phyloP scores from a whole-genome alignment of 345 rosid genomes.

The Adansonia digitata region DNA sequence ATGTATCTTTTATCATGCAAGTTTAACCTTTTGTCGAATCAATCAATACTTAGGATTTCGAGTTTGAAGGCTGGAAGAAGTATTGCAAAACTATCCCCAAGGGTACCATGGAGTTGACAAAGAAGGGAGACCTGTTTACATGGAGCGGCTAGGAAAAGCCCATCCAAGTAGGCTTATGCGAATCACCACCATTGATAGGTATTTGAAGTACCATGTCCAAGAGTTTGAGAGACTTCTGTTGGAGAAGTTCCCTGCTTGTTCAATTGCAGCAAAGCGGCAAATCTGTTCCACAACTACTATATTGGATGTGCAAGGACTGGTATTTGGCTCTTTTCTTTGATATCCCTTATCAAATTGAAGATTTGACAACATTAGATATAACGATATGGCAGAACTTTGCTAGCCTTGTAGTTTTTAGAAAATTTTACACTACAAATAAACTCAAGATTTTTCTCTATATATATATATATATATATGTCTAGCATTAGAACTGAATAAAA shows the following conservation, averaged over 20 bases:
- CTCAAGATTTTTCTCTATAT: neutral
- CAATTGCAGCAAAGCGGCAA: conserved; percentile 72
- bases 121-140: conserved; percentile 93
- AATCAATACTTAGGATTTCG: conserved; percentile 58
- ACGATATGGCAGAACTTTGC: conserved; percentile 7
- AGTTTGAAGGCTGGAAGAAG: conserved; percentile 84
- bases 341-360: conserved; percentile 10
- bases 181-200: conserved; percentile 71
- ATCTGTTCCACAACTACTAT: conserved; percentile 79
- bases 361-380: neutral
- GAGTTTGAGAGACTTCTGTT: conserved; percentile 84
- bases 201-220: conserved; percentile 87
- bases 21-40: neutral
- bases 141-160: conserved; percentile 92
- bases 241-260: conserved; percentile 92
- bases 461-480: neutral
- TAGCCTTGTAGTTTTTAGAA: neutral
- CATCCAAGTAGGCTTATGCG: conserved; percentile 82
- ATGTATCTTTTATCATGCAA: neutral
- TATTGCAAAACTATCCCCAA: conserved; percentile 86
- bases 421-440: neutral
- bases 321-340: conserved; percentile 23
- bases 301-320: conserved; percentile 91
- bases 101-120: conserved; percentile 98
- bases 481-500: neutral